Conservation (phyloP, 371 early-diverging fungal genomes). For the Lichtheimia ornata region DNA sequence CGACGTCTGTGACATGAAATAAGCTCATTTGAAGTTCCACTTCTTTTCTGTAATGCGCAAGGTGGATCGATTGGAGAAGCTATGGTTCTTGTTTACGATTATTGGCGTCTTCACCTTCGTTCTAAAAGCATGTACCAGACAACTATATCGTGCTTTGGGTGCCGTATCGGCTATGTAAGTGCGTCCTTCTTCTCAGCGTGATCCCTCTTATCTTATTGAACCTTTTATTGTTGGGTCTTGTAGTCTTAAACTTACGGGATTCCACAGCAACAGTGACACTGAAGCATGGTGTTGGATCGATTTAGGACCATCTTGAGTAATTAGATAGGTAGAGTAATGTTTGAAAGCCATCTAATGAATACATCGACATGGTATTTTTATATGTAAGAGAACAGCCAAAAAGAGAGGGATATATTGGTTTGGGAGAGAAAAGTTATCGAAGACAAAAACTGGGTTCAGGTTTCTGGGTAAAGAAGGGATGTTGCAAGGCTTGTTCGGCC, state of each 20-base stretch:
- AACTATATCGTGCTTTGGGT: slow-evolving; percentile 2
- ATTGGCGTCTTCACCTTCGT: background rate
- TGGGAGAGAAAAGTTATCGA: too few relatives aligned
- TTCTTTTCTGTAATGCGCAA: slow-evolving; percentile 1
- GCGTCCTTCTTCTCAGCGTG: slow-evolving; percentile 4
- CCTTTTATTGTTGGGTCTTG: slow-evolving; percentile 6
- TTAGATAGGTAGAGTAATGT: too few relatives aligned
- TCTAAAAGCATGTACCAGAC: background rate
- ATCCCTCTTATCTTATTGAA: background rate
- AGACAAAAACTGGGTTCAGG: too few relatives aligned
- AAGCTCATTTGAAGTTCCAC: background rate
- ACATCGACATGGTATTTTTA: too few relatives aligned
- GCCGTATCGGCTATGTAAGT: slow-evolving; percentile 1
- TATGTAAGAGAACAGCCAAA: too few relatives aligned
- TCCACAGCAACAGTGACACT: slow-evolving; percentile 2
- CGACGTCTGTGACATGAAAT: background rate
- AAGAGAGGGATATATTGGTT: too few relatives aligned
- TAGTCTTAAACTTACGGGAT: slow-evolving; percentile 4
- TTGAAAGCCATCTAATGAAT: too few relatives aligned
- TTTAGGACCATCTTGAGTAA: background rate
- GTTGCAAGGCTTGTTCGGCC: slow-evolving; percentile 75
- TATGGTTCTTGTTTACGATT: background rate
- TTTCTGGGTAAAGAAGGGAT: slow-evolving; percentile 67
- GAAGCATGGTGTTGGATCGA: background rate
- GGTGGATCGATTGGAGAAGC: slow-evolving; percentile 1